Base-by-base conservation (phyloP, 108 stramenopile genomes). In the Nannochloropsis gaditana region DNA sequence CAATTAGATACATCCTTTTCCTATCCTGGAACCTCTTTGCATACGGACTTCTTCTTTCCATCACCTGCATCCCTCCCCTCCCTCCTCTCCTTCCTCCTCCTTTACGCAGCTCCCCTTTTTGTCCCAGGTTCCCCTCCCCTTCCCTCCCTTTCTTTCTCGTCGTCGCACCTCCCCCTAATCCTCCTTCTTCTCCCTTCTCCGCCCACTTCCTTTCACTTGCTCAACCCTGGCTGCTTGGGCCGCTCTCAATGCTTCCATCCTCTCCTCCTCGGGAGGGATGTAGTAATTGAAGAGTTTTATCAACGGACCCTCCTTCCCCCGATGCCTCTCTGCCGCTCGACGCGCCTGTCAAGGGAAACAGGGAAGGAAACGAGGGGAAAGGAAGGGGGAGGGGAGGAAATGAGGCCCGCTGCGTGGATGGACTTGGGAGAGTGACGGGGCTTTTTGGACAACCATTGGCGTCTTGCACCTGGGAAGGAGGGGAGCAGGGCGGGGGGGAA, bases 131-230 rank as follows among this genome's bases (percentile, higher is more conserved):
- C 4, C 59, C 59, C n/a, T 73, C n/a, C 59, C n/a, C 59, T n/a
- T 73, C 59, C 5, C 59, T 73, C 59, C 59, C 59, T 73, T 73
- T n/a, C 59, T 73, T n/a, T n/a, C n/a, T n/a, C n/a, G n/a, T n/a
- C n/a, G n/a, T n/a, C n/a, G n/a, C n/a, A n/a, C n/a, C 59, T n/a
- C 3, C n/a, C 59, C 59, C 59, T 73, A 73, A 2, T 4, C n/a
- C 59, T 4, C n/a, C 59, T 73, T 73, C 5, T 73, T 73, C 19
- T 73, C 59, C 59, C 59, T 73, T n/a, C n/a, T n/a, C 59, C n/a
- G 15, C 59, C 2, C 4, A 15, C 4, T 73, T n/a, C n/a, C 59
- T 4, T 5, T 73, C 5, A n/a, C 59, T n/a, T n/a, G 15, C n/a
- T 73, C 59, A 15, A n/a, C 59, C 4, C 59, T 73, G 15, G 59